Conservation (phyloP, 2,329 filamentous ascomycete species). For the Pyricularia pennisetigena region DNA sequence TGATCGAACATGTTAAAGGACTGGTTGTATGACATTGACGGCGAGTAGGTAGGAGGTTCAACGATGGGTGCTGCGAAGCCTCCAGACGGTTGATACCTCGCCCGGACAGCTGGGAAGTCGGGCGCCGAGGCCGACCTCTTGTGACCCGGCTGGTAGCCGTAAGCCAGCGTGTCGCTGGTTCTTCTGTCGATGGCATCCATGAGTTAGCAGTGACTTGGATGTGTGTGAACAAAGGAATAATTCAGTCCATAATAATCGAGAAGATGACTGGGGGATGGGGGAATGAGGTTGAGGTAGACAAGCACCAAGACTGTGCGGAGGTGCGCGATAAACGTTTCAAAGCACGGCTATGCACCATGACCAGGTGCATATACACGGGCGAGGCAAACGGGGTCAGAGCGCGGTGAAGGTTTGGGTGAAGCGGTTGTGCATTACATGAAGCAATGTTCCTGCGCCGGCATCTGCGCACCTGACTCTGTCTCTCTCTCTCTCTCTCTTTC, state of each 20-base stretch:
- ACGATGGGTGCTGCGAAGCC: conserved; percentile 5
- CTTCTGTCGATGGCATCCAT: conserved; percentile 2
- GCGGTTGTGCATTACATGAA: conserved; percentile 1
- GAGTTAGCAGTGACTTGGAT: not conserved
- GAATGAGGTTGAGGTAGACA: not conserved
- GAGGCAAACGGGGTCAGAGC: not conserved
- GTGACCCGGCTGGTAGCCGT: conserved; percentile 19
- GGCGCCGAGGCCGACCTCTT: conserved; percentile 42
- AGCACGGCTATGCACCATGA: not conserved
- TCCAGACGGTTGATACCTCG: conserved; percentile 1
- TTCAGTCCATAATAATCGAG: not conserved
- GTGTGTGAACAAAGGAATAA: not conserved
- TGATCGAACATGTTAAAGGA: not conserved
- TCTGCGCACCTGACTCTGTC: not conserved
- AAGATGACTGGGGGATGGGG: not conserved
- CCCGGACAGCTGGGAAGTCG: conserved; percentile 25
- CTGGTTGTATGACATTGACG: not conserved
- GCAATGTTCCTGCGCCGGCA: not conserved
- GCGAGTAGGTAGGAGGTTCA: conserved; percentile 7
- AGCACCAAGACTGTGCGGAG: not conserved
- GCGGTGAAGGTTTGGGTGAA: not conserved
- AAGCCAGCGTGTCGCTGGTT: not conserved
- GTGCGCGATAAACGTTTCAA: not conserved
- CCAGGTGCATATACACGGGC: not conserved
- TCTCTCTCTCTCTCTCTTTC: no score